Evolutionary conservation across 345 rosid genomes (phyloP), one percentile per base, ranked within the genome.

Genomic region (Diplotaxis tenuifolia): DNA sequence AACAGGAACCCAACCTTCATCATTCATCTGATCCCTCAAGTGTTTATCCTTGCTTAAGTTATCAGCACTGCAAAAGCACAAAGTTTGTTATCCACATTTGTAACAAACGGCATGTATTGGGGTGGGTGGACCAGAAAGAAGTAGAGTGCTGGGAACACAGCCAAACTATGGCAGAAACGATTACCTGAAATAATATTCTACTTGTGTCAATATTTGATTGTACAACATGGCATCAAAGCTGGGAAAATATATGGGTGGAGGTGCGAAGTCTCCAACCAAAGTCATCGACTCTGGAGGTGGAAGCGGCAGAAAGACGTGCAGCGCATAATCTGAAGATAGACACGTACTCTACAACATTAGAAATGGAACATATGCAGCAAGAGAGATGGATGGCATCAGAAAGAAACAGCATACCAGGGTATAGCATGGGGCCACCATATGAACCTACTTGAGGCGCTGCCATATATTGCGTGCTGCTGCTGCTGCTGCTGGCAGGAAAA

Each of bases 101-200:
- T 19, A 36, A 65, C 0, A 64, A 19, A 73, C 8, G 49, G 36
- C 49, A 42, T 18, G 47, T 47, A 15, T 15, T n/a, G 49, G 70
- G 7, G 70, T 5, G 31, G 54, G 19, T 53, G 12, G 10, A 28
- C 9, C 58, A 27, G 10, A 64, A 61, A 61, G 19, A 14, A 68
- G 57, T 52, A 27, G 56, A 64, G 65, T 68, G 14, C 15, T 21
- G 58, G 58, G 58, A 52, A 61, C 34, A 68, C 18, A 62, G 16
- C 31, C 31, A 60, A 74, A 56, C 31, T 52, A n/a, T 1, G 10
- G 22, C 27, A 55, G 54, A 34, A 67, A 70, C n/a, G 3, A 31
- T 52, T 75, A 93, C 98, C 96, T 90, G 85, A 93, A 93, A 77
- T 88, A 93, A 60, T 86, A 93, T 76, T 93, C 90, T 72, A 90